phyloP scores from a whole-genome alignment of 257 asterid species.

The Solanum clarkiae region DNA sequence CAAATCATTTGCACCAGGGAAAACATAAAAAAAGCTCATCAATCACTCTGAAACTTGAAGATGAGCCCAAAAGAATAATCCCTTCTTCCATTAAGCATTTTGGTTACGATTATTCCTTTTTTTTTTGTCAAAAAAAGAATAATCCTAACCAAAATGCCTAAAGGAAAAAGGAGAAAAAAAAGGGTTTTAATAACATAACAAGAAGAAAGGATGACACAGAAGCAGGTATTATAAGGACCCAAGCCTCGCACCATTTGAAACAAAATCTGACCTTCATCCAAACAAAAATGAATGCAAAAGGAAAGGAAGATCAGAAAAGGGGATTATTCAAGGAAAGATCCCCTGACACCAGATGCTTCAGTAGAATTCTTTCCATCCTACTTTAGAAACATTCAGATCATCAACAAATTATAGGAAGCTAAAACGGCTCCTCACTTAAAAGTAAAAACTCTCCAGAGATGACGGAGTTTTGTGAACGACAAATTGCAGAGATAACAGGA shows the following conservation, averaged over 20 bases:
- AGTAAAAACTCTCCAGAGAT: background rate
- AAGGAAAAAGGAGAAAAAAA: background rate
- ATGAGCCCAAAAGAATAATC: background rate
- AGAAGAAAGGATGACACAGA: background rate
- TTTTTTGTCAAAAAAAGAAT: background rate
- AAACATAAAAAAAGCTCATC: background rate
- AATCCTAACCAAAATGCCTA: background rate
- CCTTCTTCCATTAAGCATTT: background rate
- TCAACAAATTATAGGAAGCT: background rate
- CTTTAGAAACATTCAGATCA: background rate
- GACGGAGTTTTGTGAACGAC: background rate
- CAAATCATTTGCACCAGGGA: background rate
- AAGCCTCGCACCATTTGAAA: background rate
- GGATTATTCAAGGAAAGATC: background rate
- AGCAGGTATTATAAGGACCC: background rate
- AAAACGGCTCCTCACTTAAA: background rate
- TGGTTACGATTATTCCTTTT: no score
- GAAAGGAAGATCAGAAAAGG: background rate
- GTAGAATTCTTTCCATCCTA: background rate
- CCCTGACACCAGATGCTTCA: background rate
- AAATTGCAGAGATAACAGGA: background rate
- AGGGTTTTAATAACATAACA: background rate
- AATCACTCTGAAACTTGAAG: background rate
- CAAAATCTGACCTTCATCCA: background rate
- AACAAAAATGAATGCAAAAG: background rate